These are phyloP conservation scores for Thraustochytrium striatum DNA, from an alignment of 352 stramenopile genomes.

Conservation along the genomic window DNA sequence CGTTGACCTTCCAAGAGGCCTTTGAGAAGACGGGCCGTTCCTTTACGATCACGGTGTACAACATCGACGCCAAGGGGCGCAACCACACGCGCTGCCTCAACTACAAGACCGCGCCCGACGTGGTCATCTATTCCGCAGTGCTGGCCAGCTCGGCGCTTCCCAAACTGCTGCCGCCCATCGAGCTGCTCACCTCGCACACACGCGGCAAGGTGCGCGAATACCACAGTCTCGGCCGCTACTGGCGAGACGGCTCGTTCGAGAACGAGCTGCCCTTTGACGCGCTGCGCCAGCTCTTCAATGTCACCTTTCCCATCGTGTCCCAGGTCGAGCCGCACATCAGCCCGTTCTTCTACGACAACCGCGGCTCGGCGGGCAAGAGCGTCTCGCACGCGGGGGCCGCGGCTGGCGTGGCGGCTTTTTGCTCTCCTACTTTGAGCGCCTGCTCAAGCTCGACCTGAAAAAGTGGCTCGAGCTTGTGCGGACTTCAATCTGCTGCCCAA, in stretches of 20 bases:
- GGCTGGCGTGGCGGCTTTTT: conserved; percentile 58
- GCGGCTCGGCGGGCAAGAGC: conserved; percentile 61
- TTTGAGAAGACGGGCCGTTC: conserved; percentile 66
- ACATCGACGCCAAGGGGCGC: conserved; percentile 60
- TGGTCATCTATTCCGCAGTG: conserved; percentile 65
- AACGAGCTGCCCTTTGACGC: conserved; percentile 66
- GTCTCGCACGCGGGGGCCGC: conserved; percentile 52
- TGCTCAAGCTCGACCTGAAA: conserved; percentile 68
- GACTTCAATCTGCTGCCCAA: conserved; percentile 58
- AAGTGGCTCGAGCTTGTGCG: conserved; percentile 66
- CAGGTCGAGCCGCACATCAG: conserved; percentile 71
- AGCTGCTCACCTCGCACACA: conserved; percentile 63
- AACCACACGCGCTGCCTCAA: conserved; percentile 68
- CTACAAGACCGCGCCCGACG: conserved; percentile 65
- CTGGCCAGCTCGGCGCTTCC: conserved; percentile 64
- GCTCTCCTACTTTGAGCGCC: conserved; percentile 66
- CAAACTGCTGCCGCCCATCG: conserved; percentile 64
- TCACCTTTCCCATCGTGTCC: conserved; percentile 67
- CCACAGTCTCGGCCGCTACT: conserved; percentile 51
- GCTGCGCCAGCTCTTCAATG: conserved; percentile 70
- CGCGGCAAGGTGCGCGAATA: conserved; percentile 56
- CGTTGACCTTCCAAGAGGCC: conserved; percentile 71
- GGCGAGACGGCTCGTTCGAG: conserved; percentile 66
- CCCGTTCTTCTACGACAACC: conserved; percentile 67
- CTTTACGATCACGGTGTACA: conserved; percentile 64